Percentiles rank a stretch among this genome's conserved stretches.
Conservation (phyloP, 768 basidiomycete species). For the Rhizopogon vulgaris region DNA sequence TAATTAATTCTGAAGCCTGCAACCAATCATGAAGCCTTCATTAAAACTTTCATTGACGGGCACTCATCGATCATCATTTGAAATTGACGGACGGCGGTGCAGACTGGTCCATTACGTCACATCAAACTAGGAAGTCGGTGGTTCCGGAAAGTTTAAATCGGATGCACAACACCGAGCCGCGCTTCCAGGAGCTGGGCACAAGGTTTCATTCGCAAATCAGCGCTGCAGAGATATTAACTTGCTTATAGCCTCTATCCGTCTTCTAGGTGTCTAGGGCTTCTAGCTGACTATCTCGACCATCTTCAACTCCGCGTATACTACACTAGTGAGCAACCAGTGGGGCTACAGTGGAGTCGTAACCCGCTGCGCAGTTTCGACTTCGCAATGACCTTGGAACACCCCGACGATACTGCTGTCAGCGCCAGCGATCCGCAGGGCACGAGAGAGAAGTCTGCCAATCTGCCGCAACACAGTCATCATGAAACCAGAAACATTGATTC, state of each 20-base stretch:
- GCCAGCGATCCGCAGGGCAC: slow-evolving; percentile 1
- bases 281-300: neutral
- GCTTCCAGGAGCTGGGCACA: neutral
- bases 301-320: neutral
- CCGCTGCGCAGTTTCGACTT: neutral
- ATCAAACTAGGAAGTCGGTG: too few relatives aligned
- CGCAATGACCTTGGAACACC: slow-evolving; percentile 6
- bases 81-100: too few relatives aligned
- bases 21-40: too few relatives aligned
- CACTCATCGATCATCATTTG: too few relatives aligned
- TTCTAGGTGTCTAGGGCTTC: neutral
- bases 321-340: too few relatives aligned
- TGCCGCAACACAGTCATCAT: neutral
- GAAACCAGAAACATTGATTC: neutral
- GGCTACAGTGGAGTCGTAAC: neutral
- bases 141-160: too few relatives aligned
- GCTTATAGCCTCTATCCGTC: too few relatives aligned
- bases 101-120: too few relatives aligned
- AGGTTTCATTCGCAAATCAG: neutral
- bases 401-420: slow-evolving; percentile 4
- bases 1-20: too few relatives aligned
- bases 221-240: neutral
- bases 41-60: too few relatives aligned
- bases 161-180: too few relatives aligned
- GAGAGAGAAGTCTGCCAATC: neutral